phyloP scores from a whole-genome alignment of 2,329 filamentous ascomycete species.

The Cladobotryum protrusum region DNA sequence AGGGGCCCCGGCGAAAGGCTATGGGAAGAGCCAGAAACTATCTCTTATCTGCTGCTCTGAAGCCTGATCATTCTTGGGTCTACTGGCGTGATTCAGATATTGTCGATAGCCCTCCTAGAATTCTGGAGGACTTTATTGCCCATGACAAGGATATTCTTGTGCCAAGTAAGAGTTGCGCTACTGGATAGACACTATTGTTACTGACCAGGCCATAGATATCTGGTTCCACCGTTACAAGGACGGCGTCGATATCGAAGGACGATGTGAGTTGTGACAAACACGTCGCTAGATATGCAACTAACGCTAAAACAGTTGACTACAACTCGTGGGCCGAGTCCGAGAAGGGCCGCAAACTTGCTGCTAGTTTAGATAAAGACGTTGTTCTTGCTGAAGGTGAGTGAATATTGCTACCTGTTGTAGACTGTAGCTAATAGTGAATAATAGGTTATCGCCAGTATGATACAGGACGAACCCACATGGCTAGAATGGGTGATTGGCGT shows the following conservation, averaged over 20 bases:
- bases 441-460: conserved; percentile 87
- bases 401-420: not conserved
- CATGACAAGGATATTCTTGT: conserved; percentile 91
- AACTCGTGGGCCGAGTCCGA: conserved; percentile 98
- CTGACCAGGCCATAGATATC: conserved; percentile 57
- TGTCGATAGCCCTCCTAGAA: conserved; percentile 76
- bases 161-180: conserved; percentile 64
- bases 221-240: conserved; percentile 93
- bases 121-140: conserved; percentile 91
- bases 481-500: conserved; percentile 84
- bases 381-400: conserved; percentile 79
- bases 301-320: conserved; percentile 68
- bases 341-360: conserved; percentile 69
- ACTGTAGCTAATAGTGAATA: conserved; percentile 15
- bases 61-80: conserved; percentile 94
- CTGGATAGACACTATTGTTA: conserved; percentile 3
- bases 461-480: conserved; percentile 86
- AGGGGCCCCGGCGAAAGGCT: conserved; percentile 82
- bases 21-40: conserved; percentile 93
- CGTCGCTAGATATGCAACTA: not conserved
- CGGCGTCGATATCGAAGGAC: conserved; percentile 81
- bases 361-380: conserved; percentile 67
- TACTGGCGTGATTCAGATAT: conserved; percentile 99
- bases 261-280: conserved; percentile 58
- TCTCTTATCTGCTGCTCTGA: conserved; percentile 73